Evolutionary conservation across 106 monocot genomes (phyloP).

Genomic region (Dendrobium huoshanense): DNA sequence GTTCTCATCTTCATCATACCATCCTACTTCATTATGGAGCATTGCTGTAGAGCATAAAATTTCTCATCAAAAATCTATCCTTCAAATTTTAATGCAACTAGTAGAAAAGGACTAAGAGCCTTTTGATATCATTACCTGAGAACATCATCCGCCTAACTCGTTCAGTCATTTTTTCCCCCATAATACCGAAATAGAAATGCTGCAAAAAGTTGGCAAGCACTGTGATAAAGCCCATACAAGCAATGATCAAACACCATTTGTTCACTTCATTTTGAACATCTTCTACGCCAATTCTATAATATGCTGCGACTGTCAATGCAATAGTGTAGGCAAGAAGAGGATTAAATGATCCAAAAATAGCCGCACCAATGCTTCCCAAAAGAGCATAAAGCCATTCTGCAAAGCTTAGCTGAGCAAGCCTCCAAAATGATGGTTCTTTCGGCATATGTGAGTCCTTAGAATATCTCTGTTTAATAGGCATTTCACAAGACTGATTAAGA

Average conservation of each 20-base stretch:
- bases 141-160: slow-evolving; percentile 99
- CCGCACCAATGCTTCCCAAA: slow-evolving; percentile 86
- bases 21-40: slow-evolving; percentile 90
- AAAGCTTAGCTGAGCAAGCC: slow-evolving; percentile 78
- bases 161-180: slow-evolving; percentile 99
- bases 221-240: slow-evolving; percentile 85
- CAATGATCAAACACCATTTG: slow-evolving; percentile 84
- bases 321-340: slow-evolving; percentile 88
- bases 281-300: slow-evolving; percentile 50
- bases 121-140: slow-evolving; percentile 47
- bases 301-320: slow-evolving; percentile 79
- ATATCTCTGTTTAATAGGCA: slow-evolving; percentile 32
- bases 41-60: slow-evolving; percentile 47
- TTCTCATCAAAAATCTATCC: neutral
- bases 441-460: slow-evolving; percentile 17
- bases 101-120: neutral
- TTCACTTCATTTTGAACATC: slow-evolving; percentile 74
- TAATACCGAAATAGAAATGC: slow-evolving; percentile 99
- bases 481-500: slow-evolving; percentile 36
- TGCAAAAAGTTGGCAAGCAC: slow-evolving; percentile 97
- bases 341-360: slow-evolving; percentile 99
- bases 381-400: slow-evolving; percentile 97
- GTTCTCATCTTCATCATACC: slow-evolving; percentile 98
- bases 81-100: neutral
- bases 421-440: slow-evolving; percentile 76